These are phyloP conservation scores for Lantana camara DNA, from an alignment of 257 asterid genomes.

Conservation along the genomic window DNA sequence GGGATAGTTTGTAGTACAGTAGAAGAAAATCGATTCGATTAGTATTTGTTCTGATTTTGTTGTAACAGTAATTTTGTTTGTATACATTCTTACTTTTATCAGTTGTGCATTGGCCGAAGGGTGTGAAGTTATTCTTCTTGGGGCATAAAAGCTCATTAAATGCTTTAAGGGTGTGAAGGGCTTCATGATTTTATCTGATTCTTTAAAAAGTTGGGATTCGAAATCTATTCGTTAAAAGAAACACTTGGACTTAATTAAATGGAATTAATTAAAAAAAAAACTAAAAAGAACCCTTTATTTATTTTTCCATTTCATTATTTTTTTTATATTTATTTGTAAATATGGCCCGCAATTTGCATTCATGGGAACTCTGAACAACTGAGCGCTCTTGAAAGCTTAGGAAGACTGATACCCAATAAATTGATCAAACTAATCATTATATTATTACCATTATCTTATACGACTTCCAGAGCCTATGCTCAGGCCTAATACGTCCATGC, in stretches of 20 bases:
- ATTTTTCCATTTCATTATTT: too few species aligned
- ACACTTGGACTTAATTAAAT: too few species aligned
- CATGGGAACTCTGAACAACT: too few species aligned
- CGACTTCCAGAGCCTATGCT: conserved; percentile 2
- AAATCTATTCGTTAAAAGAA: conserved; percentile 5
- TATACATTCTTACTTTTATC: conserved; percentile 1
- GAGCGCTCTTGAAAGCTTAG: too few species aligned
- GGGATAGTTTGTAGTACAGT: conserved; percentile 32
- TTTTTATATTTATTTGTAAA: too few species aligned
- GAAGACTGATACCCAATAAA: too few species aligned
- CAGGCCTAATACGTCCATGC: not conserved
- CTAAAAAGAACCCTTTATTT: too few species aligned
- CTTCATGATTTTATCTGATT: too few species aligned
- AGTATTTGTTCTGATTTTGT: conserved; percentile 28
- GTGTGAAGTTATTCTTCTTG: conserved; percentile 10
- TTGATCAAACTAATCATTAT: too few species aligned
- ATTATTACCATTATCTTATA: not conserved
- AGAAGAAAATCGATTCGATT: conserved; percentile 20
- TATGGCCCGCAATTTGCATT: too few species aligned
- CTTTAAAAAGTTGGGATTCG: not conserved
- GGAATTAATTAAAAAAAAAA: too few species aligned
- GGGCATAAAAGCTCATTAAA: conserved; percentile 5
- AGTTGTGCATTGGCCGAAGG: conserved; percentile 15
- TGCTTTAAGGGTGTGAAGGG: not conserved
- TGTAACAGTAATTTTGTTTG: conserved; percentile 37